Base-by-base conservation (phyloP, 768 basidiomycete species). In the Roridomyces roridus region DNA sequence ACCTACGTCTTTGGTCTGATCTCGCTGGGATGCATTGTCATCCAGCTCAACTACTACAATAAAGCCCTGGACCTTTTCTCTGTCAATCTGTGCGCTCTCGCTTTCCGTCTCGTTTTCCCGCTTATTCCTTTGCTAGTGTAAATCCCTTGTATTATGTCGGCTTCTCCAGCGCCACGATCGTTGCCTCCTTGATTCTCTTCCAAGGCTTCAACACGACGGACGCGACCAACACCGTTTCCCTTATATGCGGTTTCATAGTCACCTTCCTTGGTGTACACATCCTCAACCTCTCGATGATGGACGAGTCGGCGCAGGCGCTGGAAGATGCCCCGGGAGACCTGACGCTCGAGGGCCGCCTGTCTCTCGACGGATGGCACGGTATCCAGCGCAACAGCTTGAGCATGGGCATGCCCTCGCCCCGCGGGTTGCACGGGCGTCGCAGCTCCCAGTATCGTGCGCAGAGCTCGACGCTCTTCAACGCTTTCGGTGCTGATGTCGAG, bases 101-200 rank as follows among this genome's bases (percentile, higher is more conserved):
- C 7, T 41, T 15, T 14, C 24, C 10, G 46, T 46, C 56, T 46
- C 35, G 18, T 35, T 36, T 34, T 28, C 41, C 26, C 10, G 58
- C 17, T n/a, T n/a, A 26, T 35, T 25, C 52, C 21, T 31, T 26
- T 21, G 40, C 21, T 63, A 96, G 94, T 45, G 96, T 98, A 47
- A 98, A 98, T 71, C 96, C 96, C 0, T 90, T 97, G 80, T 98
- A 98, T 75, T 98, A 95, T 68, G 96, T 98, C 72, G 89, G 92
- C 71, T 99, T 99, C 77, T 93, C 94, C 17, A 91, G 92, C 2
- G 89, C 90, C 5, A 98, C 96, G 43, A 90, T 96, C 68, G 80
- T 97, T 39, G 94, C 97, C 0, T 97, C 94, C 58, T 83, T 97
- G 57, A 96, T 99, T 65, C 84, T 99, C 59, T 98, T 98, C 83